Percentiles rank a stretch among this genome's conserved stretches.
These are phyloP conservation scores for Pythium dissimile DNA, from an alignment of 352 stramenopile species.

Conservation along the genomic window DNA sequence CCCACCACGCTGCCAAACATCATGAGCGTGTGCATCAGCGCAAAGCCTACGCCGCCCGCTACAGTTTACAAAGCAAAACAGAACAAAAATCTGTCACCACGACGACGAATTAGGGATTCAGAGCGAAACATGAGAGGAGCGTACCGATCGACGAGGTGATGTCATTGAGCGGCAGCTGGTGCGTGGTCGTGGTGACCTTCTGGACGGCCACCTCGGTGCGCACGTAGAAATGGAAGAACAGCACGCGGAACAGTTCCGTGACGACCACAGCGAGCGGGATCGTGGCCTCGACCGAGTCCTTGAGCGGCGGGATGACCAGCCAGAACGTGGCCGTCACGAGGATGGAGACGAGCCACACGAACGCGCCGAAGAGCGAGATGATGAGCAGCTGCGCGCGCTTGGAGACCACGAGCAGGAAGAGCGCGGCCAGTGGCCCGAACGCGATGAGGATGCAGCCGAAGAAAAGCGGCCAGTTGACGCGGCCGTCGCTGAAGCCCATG, in stretches of 20 bases:
- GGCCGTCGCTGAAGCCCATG: constrained; percentile 68
- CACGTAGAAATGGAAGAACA: constrained; percentile 79
- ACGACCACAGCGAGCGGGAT: constrained; percentile 65
- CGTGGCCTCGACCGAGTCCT: constrained; percentile 71
- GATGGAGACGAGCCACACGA: constrained; percentile 80
- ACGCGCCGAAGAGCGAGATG: constrained; percentile 71
- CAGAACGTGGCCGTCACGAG: constrained; percentile 74
- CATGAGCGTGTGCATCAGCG: constrained; percentile 80
- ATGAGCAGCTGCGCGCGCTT: constrained; percentile 84
- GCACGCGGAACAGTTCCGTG: constrained; percentile 61
- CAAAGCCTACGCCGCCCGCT: constrained; percentile 78
- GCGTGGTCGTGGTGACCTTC: constrained; percentile 66
- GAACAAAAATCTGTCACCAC: background rate
- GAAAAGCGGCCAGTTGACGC: constrained; percentile 83
- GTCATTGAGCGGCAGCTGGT: constrained; percentile 84
- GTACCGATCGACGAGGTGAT: constrained; percentile 71
- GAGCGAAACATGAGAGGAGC: background rate
- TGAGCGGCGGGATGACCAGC: constrained; percentile 70
- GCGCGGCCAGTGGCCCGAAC: constrained; percentile 63
- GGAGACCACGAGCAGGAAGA: constrained; percentile 80
- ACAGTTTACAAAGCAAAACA: constrained; percentile 1
- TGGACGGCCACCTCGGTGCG: constrained; percentile 69
- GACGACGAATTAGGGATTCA: background rate
- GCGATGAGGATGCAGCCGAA: constrained; percentile 79
- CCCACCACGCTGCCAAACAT: constrained; percentile 81